Evolutionary conservation across 2,329 filamentous ascomycete genomes (phyloP).

Genomic region (Colletotrichum horii): DNA sequence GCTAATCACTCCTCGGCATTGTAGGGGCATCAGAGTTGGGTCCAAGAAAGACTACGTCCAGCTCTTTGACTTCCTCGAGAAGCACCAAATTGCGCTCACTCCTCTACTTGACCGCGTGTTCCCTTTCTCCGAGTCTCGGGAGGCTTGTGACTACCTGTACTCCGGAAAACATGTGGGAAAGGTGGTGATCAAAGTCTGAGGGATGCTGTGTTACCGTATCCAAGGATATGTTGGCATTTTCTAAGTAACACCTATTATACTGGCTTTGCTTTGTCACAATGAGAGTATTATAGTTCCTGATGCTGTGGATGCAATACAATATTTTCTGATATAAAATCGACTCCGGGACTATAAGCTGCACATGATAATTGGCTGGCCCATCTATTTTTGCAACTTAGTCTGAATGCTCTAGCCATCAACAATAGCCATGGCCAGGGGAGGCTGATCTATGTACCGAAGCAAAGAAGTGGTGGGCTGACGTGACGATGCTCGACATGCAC

Average conservation of each 20-base stretch:
- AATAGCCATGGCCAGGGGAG: not conserved
- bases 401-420: not conserved
- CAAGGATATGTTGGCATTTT: not conserved
- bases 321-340: not conserved
- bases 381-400: not conserved
- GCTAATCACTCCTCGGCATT: not conserved
- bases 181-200: not conserved
- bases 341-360: not conserved
- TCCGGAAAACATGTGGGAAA: constrained; percentile 6
- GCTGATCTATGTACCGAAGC: not conserved
- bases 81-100: not conserved
- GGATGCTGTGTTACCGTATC: not conserved
- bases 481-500: not conserved
- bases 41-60: not conserved
- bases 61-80: not conserved
- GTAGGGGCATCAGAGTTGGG: not conserved
- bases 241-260: not conserved
- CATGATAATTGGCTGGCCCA: not conserved
- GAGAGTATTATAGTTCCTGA: not conserved
- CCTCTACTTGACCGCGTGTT: not conserved
- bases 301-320: not conserved
- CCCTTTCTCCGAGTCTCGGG: not conserved
- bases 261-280: not conserved
- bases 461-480: not conserved
- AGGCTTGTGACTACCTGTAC: not conserved